phyloP scores from a whole-genome alignment of 345 rosid species.

The Carallia brachiata region DNA sequence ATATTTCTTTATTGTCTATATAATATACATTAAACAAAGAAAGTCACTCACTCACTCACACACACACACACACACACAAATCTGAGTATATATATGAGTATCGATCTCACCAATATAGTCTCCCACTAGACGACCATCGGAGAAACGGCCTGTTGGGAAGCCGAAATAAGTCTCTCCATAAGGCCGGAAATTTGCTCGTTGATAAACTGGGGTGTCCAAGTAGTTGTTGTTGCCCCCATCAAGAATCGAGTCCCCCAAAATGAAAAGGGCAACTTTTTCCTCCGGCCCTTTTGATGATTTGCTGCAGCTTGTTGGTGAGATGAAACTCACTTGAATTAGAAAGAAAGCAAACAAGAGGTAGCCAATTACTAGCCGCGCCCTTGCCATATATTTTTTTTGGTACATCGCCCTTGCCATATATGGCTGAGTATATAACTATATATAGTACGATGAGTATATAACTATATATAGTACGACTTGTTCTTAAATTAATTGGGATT shows the following conservation, averaged over 20 bases:
- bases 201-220: conserved; percentile 67
- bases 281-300: conserved; percentile 1
- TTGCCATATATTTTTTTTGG: conserved; percentile 24
- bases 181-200: conserved; percentile 82
- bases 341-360: conserved; percentile 16
- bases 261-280: conserved; percentile 40
- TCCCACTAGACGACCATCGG: conserved; percentile 69
- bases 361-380: conserved; percentile 8
- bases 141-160: conserved; percentile 80
- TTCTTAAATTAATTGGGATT: too few species aligned
- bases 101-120: conserved; percentile 67
- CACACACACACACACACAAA: neutral
- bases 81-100: neutral
- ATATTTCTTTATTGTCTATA: too few species aligned
- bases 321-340: conserved; percentile 1
- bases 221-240: conserved; percentile 89
- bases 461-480: too few species aligned
- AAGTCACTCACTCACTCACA: conserved; percentile 1
- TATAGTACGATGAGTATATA: too few species aligned
- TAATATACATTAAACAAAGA: neutral
- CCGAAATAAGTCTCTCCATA: conserved; percentile 72
- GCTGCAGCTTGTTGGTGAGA: conserved; percentile 15
- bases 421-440: neutral
- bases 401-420: too few species aligned
- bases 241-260: conserved; percentile 76